Conservation (phyloP, 306 rosid genomes). For the Malus asiatica region DNA sequence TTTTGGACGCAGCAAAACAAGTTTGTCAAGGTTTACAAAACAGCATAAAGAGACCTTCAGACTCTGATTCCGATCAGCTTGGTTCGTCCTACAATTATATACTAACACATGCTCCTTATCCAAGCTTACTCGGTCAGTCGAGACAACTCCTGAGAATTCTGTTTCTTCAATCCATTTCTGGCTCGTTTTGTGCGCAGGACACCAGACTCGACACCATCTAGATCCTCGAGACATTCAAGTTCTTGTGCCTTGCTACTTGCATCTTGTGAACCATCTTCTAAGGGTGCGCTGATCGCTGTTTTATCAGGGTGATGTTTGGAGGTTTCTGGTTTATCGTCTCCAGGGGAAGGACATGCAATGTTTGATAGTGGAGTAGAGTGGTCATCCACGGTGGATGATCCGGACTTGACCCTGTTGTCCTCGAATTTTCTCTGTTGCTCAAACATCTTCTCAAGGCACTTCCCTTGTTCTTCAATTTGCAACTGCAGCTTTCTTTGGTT, state of each 20-base stretch:
- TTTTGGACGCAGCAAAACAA: neutral
- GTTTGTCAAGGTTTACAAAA: too few species aligned
- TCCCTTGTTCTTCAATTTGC: conserved; percentile 82
- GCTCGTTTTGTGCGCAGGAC: conserved; percentile 50
- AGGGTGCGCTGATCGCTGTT: conserved; percentile 11
- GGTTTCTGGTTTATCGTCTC: conserved; percentile 19
- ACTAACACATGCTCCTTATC: neutral
- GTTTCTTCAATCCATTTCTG: conserved; percentile 26
- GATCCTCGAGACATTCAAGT: conserved; percentile 18
- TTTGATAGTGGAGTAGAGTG: conserved; percentile 25
- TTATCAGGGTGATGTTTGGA: conserved; percentile 14
- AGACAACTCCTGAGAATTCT: neutral
- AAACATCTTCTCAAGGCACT: conserved; percentile 69
- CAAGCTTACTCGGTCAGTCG: neutral
- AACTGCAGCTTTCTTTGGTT: conserved; percentile 80
- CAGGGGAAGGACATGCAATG: conserved; percentile 5
- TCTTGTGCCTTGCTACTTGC: conserved; percentile 3
- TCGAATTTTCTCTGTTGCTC: conserved; percentile 67
- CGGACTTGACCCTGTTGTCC: conserved; percentile 36
- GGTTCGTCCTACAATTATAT: neutral
- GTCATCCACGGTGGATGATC: conserved; percentile 30
- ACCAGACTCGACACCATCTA: conserved; percentile 16
- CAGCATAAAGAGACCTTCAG: neutral
- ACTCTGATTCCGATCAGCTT: neutral
- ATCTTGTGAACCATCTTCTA: conserved; percentile 29